A percentile compares a stretch with the other conserved stretches of the same genome.
phyloP scores from a whole-genome alignment of 495 filamentous ascomycete species.

The Aspergillus panamensis region DNA sequence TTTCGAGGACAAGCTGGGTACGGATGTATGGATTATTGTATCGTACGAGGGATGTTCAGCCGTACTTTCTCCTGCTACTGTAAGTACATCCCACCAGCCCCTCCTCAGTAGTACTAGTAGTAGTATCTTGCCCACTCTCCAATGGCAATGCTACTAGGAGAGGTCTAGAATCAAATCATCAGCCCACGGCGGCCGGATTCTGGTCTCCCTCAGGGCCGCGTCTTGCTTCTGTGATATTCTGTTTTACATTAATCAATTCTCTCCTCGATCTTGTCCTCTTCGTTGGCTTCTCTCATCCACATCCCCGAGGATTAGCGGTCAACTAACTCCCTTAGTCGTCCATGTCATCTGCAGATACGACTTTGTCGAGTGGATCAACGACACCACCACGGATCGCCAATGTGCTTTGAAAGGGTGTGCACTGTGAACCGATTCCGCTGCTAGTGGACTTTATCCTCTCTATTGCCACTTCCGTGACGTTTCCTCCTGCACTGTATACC shows the following conservation, averaged over 20 bases:
- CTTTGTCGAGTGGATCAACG: conserved; percentile 19
- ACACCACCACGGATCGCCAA: conserved; percentile 22
- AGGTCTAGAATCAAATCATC: conserved; percentile 17
- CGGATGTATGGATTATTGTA: background rate
- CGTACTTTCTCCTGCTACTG: background rate
- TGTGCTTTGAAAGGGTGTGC: conserved; percentile 14
- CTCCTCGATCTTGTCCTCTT: conserved; percentile 1
- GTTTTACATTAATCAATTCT: conserved; percentile 2
- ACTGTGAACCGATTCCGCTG: conserved; percentile 10
- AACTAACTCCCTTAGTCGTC: conserved; percentile 11
- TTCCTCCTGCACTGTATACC: conserved; percentile 1
- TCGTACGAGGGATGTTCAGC: background rate
- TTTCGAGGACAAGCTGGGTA: background rate
- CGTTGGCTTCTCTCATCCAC: conserved; percentile 7
- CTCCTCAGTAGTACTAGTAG: background rate
- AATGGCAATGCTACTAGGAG: too few relatives aligned
- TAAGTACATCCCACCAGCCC: background rate
- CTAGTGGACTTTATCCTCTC: conserved; percentile 8
- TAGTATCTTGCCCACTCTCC: background rate
- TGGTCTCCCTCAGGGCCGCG: background rate
- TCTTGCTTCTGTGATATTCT: conserved; percentile 6
- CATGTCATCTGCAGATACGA: conserved; percentile 16
- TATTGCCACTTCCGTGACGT: conserved; percentile 12
- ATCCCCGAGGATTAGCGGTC: conserved; percentile 14
- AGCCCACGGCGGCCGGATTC: conserved; percentile 3